These are phyloP conservation scores for Oenanthe javanica DNA, from an alignment of 140 eudicot genomes.

Conservation along the genomic window DNA sequence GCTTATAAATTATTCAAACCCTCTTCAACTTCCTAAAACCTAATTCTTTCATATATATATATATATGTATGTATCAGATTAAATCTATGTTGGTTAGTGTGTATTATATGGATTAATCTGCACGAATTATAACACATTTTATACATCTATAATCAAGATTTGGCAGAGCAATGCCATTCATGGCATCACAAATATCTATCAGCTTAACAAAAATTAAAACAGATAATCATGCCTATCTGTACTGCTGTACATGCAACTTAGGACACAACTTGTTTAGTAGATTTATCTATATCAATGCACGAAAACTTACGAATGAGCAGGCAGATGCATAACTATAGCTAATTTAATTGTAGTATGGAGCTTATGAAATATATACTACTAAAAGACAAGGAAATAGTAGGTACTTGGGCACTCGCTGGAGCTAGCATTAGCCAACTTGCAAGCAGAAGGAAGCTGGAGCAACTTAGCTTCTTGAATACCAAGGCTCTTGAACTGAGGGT, in stretches of 20 bases:
- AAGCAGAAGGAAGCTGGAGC: constrained; percentile 65
- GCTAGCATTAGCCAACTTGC: constrained; percentile 59
- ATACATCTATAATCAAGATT: neutral
- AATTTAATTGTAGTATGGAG: neutral
- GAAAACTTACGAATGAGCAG: neutral
- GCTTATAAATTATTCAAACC: neutral
- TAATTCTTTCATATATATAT: neutral
- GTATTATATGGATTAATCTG: neutral
- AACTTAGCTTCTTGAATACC: constrained; percentile 60
- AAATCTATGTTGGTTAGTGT: neutral
- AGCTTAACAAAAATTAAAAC: neutral
- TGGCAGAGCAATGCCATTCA: neutral
- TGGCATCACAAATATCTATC: neutral
- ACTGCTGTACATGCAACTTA: neutral
- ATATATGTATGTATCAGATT: neutral
- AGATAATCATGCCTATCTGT: neutral
- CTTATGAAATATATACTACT: neutral
- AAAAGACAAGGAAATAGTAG: neutral
- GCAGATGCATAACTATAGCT: neutral
- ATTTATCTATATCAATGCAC: neutral
- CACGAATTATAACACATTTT: neutral
- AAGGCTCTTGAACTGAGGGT: constrained; percentile 40
- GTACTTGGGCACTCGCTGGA: constrained; percentile 66
- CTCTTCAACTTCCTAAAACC: neutral
- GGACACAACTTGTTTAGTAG: neutral